Percentiles rank a stretch among this genome's conserved stretches.
Conservation (phyloP, 345 rosid species). For the Durio zibethinus region DNA sequence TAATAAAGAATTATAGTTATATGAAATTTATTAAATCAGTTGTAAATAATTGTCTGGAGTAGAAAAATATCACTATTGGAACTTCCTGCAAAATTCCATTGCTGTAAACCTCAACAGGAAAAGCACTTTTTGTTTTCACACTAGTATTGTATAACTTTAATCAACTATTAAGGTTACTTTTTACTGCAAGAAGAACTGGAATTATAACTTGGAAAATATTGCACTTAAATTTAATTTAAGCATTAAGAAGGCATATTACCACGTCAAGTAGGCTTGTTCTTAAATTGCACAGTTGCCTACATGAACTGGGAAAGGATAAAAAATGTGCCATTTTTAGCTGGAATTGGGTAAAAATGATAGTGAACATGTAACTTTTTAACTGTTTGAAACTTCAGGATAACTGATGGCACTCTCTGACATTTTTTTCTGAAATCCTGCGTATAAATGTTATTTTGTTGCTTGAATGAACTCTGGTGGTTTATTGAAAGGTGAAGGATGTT, state of each 20-base stretch:
- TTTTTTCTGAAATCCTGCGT: not conserved
- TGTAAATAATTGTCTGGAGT: conserved; percentile 1
- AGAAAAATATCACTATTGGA: not conserved
- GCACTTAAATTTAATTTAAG: not conserved
- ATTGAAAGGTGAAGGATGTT: not conserved
- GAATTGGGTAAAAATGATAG: not conserved
- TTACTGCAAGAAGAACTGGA: not conserved
- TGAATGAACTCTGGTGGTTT: not conserved
- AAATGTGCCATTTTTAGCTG: not conserved
- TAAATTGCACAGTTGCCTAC: not conserved
- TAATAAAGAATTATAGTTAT: not conserved
- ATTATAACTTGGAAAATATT: not conserved
- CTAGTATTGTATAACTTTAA: not conserved
- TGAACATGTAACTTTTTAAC: not conserved
- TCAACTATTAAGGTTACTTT: not conserved
- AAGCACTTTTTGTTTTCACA: not conserved
- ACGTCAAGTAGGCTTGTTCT: not conserved
- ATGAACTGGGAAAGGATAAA: not conserved
- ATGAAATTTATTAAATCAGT: not conserved
- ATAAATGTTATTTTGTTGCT: not conserved
- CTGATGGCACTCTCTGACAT: not conserved
- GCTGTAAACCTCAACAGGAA: not conserved
- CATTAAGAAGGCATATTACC: not conserved
- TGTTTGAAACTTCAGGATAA: not conserved
- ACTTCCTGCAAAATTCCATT: not conserved